Evolutionary conservation across 1,284 basidiomycete genomes (phyloP).

Genomic region (Apiotrichum montevideense): DNA sequence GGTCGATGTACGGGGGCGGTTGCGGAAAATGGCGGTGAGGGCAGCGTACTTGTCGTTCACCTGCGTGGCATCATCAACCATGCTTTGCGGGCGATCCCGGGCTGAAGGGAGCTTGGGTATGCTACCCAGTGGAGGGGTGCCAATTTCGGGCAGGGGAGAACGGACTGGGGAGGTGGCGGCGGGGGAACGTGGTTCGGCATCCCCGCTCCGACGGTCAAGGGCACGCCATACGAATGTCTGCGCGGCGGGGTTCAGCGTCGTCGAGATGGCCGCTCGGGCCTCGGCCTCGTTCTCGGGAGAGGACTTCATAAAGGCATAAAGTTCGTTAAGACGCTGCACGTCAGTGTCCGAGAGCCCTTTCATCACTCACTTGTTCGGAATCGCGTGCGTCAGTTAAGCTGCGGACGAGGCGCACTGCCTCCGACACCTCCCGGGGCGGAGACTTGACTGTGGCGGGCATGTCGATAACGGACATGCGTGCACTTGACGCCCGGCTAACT

Average conservation of each 20-base stretch:
- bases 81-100: conserved; percentile 2
- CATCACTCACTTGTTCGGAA: conserved; percentile 65
- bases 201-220: conserved; percentile 32
- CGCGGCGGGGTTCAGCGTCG: conserved; percentile 31
- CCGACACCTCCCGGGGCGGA: conserved; percentile 52
- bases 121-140: conserved; percentile 14
- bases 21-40: conserved; percentile 37
- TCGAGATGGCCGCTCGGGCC: conserved; percentile 57
- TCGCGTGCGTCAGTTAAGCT: conserved; percentile 69
- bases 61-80: conserved; percentile 13
- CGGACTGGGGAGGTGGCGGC: conserved; percentile 6
- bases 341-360: conserved; percentile 41
- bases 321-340: conserved; percentile 87
- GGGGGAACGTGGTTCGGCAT: conserved; percentile 20
- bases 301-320: conserved; percentile 88
- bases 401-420: conserved; percentile 44
- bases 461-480: conserved; percentile 31
- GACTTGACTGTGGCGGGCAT: conserved; percentile 25
- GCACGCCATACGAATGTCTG: conserved; percentile 37
- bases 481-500: conserved; percentile 15
- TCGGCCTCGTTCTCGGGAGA: conserved; percentile 80
- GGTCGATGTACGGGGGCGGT: background rate
- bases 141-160: conserved; percentile 17
- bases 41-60: conserved; percentile 39
- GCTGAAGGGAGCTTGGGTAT: too few relatives aligned